Percentiles rank a stretch among this genome's conserved stretches.
These are phyloP conservation scores for Russula griseocarnosa DNA, from an alignment of 768 basidiomycete species.

Conservation along the genomic window DNA sequence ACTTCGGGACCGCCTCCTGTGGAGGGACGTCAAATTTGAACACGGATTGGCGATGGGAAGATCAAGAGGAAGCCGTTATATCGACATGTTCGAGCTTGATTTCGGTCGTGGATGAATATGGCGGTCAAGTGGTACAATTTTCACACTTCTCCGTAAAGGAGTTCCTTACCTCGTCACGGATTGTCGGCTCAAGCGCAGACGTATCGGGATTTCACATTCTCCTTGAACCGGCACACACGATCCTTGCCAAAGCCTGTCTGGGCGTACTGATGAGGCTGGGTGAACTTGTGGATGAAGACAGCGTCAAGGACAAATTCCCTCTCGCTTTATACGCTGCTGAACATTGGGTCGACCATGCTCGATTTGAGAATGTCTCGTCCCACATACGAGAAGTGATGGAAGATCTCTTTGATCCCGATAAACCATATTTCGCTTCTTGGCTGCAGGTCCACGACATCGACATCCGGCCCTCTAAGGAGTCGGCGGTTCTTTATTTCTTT, in stretches of 20 bases:
- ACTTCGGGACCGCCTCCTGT: not conserved
- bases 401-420: not conserved
- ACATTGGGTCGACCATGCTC: not conserved
- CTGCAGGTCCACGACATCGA: not conserved
- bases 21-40: not conserved
- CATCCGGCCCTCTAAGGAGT: too few species aligned
- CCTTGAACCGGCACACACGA: not conserved
- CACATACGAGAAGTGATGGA: not conserved
- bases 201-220: not conserved
- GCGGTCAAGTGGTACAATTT: not conserved
- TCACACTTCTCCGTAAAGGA: conserved; percentile 11
- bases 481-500: not conserved
- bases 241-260: not conserved
- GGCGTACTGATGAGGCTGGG: not conserved
- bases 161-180: conserved; percentile 1
- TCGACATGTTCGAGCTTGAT: conserved; percentile 1
- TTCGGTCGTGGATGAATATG: not conserved
- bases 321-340: not conserved
- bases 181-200: not conserved
- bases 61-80: not conserved
- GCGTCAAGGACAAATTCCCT: too few species aligned
- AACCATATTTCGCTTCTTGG: not conserved
- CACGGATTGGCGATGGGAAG: conserved; percentile 6
- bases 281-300: not conserved
- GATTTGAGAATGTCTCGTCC: not conserved